These are phyloP conservation scores for Metschnikowia peoriensis DNA, from an alignment of 805 yeast species.

Conservation along the genomic window DNA sequence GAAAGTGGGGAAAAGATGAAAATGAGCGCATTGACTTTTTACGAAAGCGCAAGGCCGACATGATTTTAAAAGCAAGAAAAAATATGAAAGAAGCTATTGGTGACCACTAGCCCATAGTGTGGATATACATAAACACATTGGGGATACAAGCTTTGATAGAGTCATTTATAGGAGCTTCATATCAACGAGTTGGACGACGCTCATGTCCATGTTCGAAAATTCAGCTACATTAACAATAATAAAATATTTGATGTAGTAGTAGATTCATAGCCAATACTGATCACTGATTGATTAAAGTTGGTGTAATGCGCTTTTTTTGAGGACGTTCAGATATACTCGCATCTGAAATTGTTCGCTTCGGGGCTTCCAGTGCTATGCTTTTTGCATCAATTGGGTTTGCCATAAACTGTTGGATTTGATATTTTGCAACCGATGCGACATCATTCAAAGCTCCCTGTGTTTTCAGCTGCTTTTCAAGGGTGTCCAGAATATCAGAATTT, in stretches of 20 bases:
- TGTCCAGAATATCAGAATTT: background rate
- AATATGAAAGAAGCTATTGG: conserved; percentile 46
- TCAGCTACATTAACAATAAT: too few relatives aligned
- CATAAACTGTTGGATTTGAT: conserved; percentile 13
- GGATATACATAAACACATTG: background rate
- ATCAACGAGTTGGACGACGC: background rate
- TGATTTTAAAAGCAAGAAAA: conserved; percentile 42
- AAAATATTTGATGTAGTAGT: too few relatives aligned
- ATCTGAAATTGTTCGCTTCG: background rate
- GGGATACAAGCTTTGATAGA: background rate
- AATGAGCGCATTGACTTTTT: conserved; percentile 16
- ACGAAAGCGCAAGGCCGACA: conserved; percentile 34
- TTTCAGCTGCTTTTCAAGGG: background rate
- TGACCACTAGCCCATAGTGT: background rate
- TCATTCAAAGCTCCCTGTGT: background rate
- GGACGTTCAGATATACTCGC: background rate
- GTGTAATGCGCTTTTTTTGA: conserved; percentile 35
- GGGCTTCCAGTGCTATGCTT: background rate
- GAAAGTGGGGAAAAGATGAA: conserved; percentile 25
- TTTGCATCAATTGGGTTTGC: conserved; percentile 7
- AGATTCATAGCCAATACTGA: background rate
- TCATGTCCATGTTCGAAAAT: background rate
- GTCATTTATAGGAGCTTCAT: background rate
- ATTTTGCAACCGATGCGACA: background rate
- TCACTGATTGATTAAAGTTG: conserved; percentile 25